Base-by-base conservation (phyloP, 495 filamentous ascomycete genomes). In the Aspergillus panamensis region DNA sequence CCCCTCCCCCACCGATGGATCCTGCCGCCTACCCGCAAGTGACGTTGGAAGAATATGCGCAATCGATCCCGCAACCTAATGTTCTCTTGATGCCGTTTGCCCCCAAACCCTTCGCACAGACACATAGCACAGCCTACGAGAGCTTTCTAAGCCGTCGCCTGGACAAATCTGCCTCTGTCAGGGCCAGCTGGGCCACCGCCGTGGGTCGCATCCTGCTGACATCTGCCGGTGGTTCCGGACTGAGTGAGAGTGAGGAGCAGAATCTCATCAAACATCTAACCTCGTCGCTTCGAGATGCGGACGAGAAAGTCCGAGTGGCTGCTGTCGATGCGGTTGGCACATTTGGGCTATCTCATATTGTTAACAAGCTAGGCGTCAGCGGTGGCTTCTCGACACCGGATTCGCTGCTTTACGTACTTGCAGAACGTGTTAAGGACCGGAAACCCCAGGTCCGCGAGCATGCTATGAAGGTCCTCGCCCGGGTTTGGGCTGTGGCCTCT, bases 401-500 rank as follows among this genome's bases (percentile, higher is more conserved):
- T 49, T 89, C 89, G 0, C 74, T 96, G 6, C 75, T 99, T 8
- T 82, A 77, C 49, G 90, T 86, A 52, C 81, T 99, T 14, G 89
- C 89, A 25, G 93, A 97, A 60, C 84, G 94, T 57, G 88, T 89
- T 43, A 90, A 92, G 67, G 95, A 99, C 73, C 85, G 84, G 47
- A 94, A 89, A 66, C 86, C 85, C 14, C 79, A 82, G 33, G 87
- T 99, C 12, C 86, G 93, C 51, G 83, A 86, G 51, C 92, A 91
- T 59, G 92, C 88, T 30, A 96, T 96, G 85, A 86, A 82, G 35
- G 80, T 91, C 30, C 73, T 97, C 12, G 88, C 84, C 17, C 85
- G 87, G 47, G 87, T 96, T 42, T 99, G 94, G 94, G 94, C 87
- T 10, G 91, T 93, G 49, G 93, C 90, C 1, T 84, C 84, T 17